These are phyloP conservation scores for Mortierella sp. DNA, from an alignment of 371 early-diverging fungal genomes.

Conservation along the genomic window DNA sequence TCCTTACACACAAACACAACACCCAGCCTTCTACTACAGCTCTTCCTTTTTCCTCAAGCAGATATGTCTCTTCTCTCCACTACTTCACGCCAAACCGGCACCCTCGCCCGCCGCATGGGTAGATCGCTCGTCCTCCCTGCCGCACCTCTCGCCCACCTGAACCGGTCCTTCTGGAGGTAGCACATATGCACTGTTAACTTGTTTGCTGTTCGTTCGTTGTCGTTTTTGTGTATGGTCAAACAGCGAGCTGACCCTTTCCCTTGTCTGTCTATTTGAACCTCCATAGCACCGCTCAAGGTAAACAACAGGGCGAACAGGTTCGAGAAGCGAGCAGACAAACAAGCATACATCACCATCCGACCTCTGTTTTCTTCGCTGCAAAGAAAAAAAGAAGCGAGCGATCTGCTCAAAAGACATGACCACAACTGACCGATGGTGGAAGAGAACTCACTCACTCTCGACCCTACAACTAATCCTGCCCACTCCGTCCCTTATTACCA, in stretches of 20 bases:
- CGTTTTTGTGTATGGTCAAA: background rate
- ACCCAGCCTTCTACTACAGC: background rate
- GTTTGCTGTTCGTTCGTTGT: background rate
- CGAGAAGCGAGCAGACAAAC: no score
- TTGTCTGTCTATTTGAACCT: background rate
- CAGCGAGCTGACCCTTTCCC: background rate
- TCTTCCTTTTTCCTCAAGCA: background rate
- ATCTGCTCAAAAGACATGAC: no score
- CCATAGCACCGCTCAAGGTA: background rate
- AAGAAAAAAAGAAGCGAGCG: no score
- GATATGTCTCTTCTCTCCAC: conserved; percentile 28
- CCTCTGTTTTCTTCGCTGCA: no score
- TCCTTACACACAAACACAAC: background rate
- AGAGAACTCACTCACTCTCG: no score
- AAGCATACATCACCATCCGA: no score
- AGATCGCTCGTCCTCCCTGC: conserved; percentile 16
- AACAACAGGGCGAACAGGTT: background rate
- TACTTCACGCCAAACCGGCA: conserved; percentile 8
- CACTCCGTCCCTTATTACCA: no score
- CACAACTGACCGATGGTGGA: no score
- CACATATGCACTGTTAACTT: background rate
- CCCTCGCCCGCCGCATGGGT: conserved; percentile 1
- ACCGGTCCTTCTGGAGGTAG: conserved; percentile 27
- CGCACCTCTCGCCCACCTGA: conserved; percentile 14
- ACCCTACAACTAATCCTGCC: no score